phyloP scores from a whole-genome alignment of 2,329 filamentous ascomycete genomes.

The Scedosporium dehoogii region DNA sequence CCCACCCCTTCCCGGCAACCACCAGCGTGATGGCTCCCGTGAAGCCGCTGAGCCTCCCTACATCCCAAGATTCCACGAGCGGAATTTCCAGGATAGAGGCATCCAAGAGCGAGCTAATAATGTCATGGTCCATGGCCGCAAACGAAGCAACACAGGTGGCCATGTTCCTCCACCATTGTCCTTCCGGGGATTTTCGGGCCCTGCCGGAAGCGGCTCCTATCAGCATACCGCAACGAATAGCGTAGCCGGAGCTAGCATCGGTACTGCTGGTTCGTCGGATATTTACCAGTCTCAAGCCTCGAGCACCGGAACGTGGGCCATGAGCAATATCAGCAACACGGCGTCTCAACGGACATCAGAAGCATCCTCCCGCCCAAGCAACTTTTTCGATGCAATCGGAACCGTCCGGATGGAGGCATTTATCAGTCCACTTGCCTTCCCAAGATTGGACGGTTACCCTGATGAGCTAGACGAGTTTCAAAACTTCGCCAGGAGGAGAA shows the following conservation, averaged over 20 bases:
- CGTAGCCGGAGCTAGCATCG: constrained; percentile 45
- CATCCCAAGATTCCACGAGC: constrained; percentile 54
- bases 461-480: constrained; percentile 41
- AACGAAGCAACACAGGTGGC: constrained; percentile 81
- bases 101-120: constrained; percentile 36
- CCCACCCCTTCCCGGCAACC: constrained; percentile 23
- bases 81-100: constrained; percentile 2
- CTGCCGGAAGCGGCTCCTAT: constrained; percentile 28
- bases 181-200: constrained; percentile 69
- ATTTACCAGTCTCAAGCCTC: constrained; percentile 43
- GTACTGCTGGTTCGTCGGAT: constrained; percentile 51
- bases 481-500: constrained; percentile 37
- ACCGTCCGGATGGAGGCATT: constrained; percentile 97
- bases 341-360: constrained; percentile 39
- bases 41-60: constrained; percentile 62
- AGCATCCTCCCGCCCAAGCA: constrained; percentile 40
- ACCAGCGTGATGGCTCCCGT: constrained; percentile 38
- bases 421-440: constrained; percentile 54
- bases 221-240: constrained; percentile 43
- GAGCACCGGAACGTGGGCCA: constrained; percentile 24
- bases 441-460: constrained; percentile 33
- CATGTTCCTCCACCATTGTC: constrained; percentile 59
- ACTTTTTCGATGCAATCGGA: constrained; percentile 80
- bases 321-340: constrained; percentile 36
- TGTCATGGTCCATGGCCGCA: constrained; percentile 57